Evolutionary conservation across 495 filamentous ascomycete genomes (phyloP).

Genomic region (Aeminium ludgeri): DNA sequence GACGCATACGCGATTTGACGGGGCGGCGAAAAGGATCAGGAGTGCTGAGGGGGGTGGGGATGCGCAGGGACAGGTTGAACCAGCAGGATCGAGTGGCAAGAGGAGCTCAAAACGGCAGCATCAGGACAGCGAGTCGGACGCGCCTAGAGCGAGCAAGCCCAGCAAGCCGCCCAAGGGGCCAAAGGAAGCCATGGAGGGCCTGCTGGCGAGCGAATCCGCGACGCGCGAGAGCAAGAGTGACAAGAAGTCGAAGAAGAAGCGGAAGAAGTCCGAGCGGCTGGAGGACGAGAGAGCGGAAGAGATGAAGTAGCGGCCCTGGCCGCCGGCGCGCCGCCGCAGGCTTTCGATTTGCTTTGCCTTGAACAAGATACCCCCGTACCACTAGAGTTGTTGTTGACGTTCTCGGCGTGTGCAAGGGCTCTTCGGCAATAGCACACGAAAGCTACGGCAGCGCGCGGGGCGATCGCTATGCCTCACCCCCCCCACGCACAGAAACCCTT

Average conservation of each 20-base stretch:
- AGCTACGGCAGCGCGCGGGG: too few species aligned
- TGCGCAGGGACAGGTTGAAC: not conserved
- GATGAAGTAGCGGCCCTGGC: conserved; percentile 11
- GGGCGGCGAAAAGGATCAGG: conserved; percentile 8
- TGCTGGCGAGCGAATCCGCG: not conserved
- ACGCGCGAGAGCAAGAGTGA: too few species aligned
- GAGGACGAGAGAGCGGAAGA: conserved; percentile 8
- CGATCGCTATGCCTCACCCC: too few species aligned
- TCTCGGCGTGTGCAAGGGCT: too few species aligned
- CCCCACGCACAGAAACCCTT: too few species aligned
- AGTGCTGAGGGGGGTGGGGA: not conserved
- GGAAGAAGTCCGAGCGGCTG: conserved; percentile 6
- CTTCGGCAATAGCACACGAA: too few species aligned
- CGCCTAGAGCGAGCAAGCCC: not conserved
- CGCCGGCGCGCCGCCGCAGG: too few species aligned
- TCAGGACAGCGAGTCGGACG: not conserved
- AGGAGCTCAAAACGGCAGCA: not conserved
- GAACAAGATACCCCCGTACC: too few species aligned
- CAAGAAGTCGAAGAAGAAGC: conserved; percentile 8
- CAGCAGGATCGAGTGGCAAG: not conserved
- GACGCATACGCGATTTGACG: conserved; percentile 11
- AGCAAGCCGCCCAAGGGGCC: not conserved
- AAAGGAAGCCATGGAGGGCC: not conserved
- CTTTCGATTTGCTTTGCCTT: not conserved
- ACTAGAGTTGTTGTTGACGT: too few species aligned